A percentile compares a stretch with the other conserved stretches of the same genome.
Evolutionary conservation across 2,329 filamentous ascomycete species (phyloP).

Genomic region (Beauveria bassiana): DNA sequence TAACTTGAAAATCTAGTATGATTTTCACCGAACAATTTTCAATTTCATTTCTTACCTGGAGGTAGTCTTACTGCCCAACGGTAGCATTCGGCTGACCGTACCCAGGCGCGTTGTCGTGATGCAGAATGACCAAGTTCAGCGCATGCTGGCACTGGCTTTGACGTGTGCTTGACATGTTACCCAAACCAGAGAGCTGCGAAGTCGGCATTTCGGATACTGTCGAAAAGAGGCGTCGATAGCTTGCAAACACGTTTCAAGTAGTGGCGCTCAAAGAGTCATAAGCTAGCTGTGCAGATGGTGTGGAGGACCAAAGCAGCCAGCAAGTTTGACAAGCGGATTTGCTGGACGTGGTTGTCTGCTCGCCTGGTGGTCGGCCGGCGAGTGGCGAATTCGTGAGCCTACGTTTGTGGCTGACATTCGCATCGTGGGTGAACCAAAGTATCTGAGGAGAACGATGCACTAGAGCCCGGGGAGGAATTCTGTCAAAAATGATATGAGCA

Average conservation of each 20-base stretch:
- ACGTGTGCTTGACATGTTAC: background rate
- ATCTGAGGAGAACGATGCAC: background rate
- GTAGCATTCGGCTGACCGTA: background rate
- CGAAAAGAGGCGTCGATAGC: background rate
- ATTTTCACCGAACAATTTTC: background rate
- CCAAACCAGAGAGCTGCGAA: background rate
- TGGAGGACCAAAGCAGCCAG: background rate
- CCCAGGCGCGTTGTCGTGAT: background rate
- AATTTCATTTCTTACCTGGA: background rate
- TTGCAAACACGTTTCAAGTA: background rate
- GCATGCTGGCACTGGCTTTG: background rate
- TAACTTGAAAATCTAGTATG: background rate
- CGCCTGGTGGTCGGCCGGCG: background rate
- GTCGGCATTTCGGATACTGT: background rate
- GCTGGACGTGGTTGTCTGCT: no score
- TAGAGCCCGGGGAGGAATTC: background rate
- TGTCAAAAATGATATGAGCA: background rate
- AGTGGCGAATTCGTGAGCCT: background rate
- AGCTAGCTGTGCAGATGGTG: background rate
- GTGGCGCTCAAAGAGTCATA: slow-evolving; percentile 5
- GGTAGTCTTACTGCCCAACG: background rate
- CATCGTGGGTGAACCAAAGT: background rate
- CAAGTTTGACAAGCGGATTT: background rate
- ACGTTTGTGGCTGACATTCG: background rate
- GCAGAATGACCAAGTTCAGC: background rate